Evolutionary conservation across 306 rosid species (phyloP).

Genomic region (Quercus gilva): DNA sequence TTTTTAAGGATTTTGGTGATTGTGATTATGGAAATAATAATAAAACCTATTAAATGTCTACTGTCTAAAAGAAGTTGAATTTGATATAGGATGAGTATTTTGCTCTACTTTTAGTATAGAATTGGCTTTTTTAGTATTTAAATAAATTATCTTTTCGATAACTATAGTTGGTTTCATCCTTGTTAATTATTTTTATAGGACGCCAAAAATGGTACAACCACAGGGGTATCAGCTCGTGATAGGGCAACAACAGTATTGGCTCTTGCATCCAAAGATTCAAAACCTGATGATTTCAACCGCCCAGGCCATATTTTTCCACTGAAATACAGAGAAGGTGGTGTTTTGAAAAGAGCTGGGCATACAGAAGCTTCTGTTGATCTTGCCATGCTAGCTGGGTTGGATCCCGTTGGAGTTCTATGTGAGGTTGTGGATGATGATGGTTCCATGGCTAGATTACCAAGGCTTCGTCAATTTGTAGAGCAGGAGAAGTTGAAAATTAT

Average conservation of each 20-base stretch:
- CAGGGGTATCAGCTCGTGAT: conserved; percentile 90
- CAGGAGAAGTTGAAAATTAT: conserved; percentile 74
- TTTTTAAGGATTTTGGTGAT: background rate
- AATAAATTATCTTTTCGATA: background rate
- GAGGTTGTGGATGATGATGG: conserved; percentile 98
- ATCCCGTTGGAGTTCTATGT: conserved; percentile 76
- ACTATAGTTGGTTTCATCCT: conserved; percentile 19
- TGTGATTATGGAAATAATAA: background rate
- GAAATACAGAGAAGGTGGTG: conserved; percentile 93
- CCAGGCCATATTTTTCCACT: conserved; percentile 97
- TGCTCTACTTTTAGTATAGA: conserved; percentile 4
- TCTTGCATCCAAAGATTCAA: conserved; percentile 88
- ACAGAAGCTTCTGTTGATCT: conserved; percentile 98
- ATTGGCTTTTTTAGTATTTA: conserved; percentile 4
- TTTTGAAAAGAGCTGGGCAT: conserved; percentile 95
- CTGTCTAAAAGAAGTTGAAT: background rate
- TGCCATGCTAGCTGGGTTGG: conserved; percentile 76
- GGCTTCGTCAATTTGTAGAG: conserved; percentile 75
- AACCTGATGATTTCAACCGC: conserved; percentile 80
- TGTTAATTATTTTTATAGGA: conserved; percentile 47
- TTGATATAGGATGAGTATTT: conserved; percentile 7
- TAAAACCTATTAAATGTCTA: background rate
- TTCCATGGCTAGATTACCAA: conserved; percentile 96
- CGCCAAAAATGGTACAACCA: conserved; percentile 79
- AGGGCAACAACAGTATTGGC: conserved; percentile 84